These are phyloP conservation scores for Neostapfia colusana DNA, from an alignment of 176 grass and related monocot genomes.

Conservation along the genomic window DNA sequence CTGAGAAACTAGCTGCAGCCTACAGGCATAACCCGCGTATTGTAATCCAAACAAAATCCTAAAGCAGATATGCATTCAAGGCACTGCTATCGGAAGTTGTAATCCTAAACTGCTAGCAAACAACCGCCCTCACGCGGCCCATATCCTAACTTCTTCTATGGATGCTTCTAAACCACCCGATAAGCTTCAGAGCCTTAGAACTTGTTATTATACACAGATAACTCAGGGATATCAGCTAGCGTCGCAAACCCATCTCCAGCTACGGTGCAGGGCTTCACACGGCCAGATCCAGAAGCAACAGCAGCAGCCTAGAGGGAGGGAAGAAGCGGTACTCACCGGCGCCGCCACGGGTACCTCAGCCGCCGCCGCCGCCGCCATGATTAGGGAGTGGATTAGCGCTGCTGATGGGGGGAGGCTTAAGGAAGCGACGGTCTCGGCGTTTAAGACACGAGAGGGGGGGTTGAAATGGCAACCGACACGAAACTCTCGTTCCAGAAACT, in stretches of 20 bases:
- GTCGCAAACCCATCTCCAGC: neutral
- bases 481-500: no score
- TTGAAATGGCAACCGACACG: no score
- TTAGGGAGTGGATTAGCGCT: neutral
- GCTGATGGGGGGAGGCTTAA: neutral
- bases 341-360: conserved; percentile 30
- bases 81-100: neutral
- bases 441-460: no score
- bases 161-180: neutral
- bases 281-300: conserved; percentile 31
- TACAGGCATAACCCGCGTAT: no score
- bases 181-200: neutral
- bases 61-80: neutral
- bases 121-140: neutral
- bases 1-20: no score
- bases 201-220: neutral
- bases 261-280: neutral
- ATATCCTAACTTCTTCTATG: neutral
- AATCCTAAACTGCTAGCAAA: neutral
- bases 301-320: neutral
- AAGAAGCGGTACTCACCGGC: conserved; percentile 34
- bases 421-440: no score
- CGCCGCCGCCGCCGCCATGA: neutral
- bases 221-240: neutral
- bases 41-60: neutral